Evolutionary conservation across 306 rosid genomes (phyloP).

Genomic region (Quillaja saponaria): DNA sequence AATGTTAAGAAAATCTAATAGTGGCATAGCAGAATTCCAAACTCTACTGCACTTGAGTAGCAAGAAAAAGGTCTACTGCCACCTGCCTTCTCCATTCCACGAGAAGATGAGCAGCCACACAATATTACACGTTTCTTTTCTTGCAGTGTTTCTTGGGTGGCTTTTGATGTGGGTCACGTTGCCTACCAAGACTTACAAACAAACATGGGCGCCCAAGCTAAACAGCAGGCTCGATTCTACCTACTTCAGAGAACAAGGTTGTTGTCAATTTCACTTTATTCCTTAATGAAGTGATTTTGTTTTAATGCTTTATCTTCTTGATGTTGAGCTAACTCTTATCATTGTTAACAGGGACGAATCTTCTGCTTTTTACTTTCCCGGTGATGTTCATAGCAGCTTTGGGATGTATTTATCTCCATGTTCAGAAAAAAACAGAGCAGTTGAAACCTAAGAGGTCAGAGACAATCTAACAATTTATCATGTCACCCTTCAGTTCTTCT

Average conservation of each 20-base stretch:
- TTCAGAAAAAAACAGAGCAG: constrained; percentile 31
- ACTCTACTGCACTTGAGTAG: no score
- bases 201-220: constrained; percentile 43
- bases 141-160: constrained; percentile 53
- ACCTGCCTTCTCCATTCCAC: background rate
- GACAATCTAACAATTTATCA: background rate
- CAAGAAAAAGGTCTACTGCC: constrained; percentile 1
- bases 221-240: constrained; percentile 41
- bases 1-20: background rate
- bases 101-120: constrained; percentile 25
- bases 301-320: background rate
- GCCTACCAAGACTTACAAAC: constrained; percentile 51
- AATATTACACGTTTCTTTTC: constrained; percentile 28
- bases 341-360: constrained; percentile 47
- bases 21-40: background rate
- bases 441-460: constrained; percentile 31
- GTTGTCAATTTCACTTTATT: background rate
- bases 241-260: constrained; percentile 62
- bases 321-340: background rate
- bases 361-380: constrained; percentile 63
- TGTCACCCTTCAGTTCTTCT: background rate
- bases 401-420: constrained; percentile 61
- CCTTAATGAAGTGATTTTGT: background rate
- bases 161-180: constrained; percentile 52
- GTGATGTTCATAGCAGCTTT: constrained; percentile 53